phyloP scores from a whole-genome alignment of 352 stramenopile genomes.

The Stramenopiles sp. region DNA sequence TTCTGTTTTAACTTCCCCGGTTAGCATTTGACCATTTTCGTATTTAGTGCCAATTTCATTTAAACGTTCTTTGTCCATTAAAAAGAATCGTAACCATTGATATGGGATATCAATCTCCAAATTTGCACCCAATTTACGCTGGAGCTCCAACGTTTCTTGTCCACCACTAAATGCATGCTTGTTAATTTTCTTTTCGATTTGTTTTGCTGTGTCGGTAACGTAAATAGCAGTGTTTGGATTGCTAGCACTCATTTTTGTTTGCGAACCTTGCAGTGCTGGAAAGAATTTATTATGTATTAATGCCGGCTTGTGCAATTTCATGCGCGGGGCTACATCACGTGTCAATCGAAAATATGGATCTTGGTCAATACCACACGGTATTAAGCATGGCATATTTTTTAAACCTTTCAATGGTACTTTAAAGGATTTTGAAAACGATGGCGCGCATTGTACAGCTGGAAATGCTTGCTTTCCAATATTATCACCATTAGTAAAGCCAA shows the following conservation, averaged over 20 bases:
- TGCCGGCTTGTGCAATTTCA: conserved; percentile 83
- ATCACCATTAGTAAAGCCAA: conserved; percentile 80
- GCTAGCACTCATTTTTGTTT: conserved; percentile 96
- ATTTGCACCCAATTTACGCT: conserved; percentile 93
- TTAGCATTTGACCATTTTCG: conserved; percentile 78
- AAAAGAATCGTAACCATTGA: conserved; percentile 97
- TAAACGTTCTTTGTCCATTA: conserved; percentile 94
- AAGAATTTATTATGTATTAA: conserved; percentile 99
- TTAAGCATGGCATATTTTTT: conserved; percentile 85
- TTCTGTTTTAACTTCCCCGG: conserved; percentile 89
- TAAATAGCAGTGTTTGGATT: conserved; percentile 92
- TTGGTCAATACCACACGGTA: conserved; percentile 98
- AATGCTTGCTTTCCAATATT: conserved; percentile 97
- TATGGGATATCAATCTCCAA: conserved; percentile 94
- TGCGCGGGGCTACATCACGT: conserved; percentile 88
- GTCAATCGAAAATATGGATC: conserved; percentile 97
- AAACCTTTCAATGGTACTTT: conserved; percentile 54
- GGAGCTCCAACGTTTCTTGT: conserved; percentile 89
- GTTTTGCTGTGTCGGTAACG: conserved; percentile 88
- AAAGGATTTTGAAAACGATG: conserved; percentile 94
- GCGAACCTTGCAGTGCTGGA: conserved; percentile 80
- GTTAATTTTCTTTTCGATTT: conserved; percentile 72
- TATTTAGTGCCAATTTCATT: conserved; percentile 81
- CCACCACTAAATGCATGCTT: conserved; percentile 66
- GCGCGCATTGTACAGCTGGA: conserved; percentile 87